Percentiles rank a stretch among this genome's conserved stretches.
Evolutionary conservation across 345 rosid genomes (phyloP).

Genomic region (Rubroshorea leprosula): DNA sequence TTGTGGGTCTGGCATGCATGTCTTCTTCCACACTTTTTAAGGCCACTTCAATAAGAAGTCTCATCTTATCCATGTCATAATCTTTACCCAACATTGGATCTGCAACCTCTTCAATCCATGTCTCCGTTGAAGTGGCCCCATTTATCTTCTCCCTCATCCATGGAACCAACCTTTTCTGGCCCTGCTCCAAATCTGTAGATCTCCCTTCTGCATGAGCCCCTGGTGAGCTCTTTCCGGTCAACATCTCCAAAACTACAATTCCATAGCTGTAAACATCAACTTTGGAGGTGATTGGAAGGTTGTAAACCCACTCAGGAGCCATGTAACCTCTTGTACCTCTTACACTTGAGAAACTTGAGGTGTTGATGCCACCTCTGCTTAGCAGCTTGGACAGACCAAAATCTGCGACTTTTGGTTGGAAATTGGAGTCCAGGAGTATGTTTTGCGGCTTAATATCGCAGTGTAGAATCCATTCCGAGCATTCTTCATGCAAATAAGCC

Average conservation of each 20-base stretch:
- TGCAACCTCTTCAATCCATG: conserved; percentile 19
- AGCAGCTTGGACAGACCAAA: conserved; percentile 20
- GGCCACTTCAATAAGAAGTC: conserved; percentile 21
- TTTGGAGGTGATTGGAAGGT: too few relatives aligned
- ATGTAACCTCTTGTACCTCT: too few relatives aligned
- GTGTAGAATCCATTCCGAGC: conserved; percentile 28
- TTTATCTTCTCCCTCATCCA: conserved; percentile 24
- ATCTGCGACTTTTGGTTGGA: too few relatives aligned
- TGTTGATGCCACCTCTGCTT: too few relatives aligned
- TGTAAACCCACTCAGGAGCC: too few relatives aligned
- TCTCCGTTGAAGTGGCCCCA: not conserved
- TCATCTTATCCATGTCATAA: conserved; percentile 14
- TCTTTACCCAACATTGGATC: conserved; percentile 15
- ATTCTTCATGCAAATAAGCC: conserved; percentile 35
- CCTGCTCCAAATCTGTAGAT: too few relatives aligned
- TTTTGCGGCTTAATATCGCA: conserved; percentile 28
- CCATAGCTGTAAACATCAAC: too few relatives aligned
- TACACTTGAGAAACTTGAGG: too few relatives aligned
- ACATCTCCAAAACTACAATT: too few relatives aligned
- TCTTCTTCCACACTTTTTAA: conserved; percentile 26
- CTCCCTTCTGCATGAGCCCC: too few relatives aligned
- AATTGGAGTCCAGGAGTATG: conserved; percentile 24
- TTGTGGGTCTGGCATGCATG: conserved; percentile 26
- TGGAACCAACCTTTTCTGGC: not conserved
- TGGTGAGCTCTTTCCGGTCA: too few relatives aligned